A percentile compares a stretch with the other conserved stretches of the same genome.
These are phyloP conservation scores for Naegleria fowleri DNA, from an alignment of 208 protist genomes.

Conservation along the genomic window DNA sequence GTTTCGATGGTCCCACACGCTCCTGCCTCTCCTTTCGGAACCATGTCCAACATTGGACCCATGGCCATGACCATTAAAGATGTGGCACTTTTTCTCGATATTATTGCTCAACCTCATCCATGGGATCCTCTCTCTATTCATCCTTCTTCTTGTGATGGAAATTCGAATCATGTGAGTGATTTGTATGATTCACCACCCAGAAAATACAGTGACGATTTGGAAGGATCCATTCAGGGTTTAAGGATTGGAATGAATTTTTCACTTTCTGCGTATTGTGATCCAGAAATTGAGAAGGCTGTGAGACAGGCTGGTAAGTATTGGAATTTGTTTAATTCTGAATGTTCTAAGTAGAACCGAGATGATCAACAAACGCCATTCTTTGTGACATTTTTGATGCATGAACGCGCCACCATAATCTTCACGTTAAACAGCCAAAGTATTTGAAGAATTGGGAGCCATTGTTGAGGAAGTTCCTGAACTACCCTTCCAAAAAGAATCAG, in stretches of 20 bases:
- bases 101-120: neutral
- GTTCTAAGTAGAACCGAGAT: no score
- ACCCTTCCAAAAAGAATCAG: neutral
- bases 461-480: neutral
- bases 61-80: slow-evolving; percentile 13
- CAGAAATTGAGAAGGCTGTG: neutral
- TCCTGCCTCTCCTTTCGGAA: neutral
- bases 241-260: neutral
- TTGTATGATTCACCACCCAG: neutral
- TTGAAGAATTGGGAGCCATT: neutral
- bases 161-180: neutral
- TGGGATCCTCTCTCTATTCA: neutral
- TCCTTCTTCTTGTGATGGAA: neutral
- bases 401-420: no score
- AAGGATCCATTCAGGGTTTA: neutral
- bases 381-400: no score
- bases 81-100: neutral
- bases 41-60: neutral
- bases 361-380: no score
- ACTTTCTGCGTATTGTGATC: neutral
- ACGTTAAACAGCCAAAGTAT: neutral
- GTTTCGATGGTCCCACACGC: neutral
- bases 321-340: no score
- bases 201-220: neutral
- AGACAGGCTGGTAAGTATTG: neutral